A percentile compares a stretch with the other conserved stretches of the same genome.
Conservation (phyloP, 176 grass and related monocot species). For the Ensete ventricosum region DNA sequence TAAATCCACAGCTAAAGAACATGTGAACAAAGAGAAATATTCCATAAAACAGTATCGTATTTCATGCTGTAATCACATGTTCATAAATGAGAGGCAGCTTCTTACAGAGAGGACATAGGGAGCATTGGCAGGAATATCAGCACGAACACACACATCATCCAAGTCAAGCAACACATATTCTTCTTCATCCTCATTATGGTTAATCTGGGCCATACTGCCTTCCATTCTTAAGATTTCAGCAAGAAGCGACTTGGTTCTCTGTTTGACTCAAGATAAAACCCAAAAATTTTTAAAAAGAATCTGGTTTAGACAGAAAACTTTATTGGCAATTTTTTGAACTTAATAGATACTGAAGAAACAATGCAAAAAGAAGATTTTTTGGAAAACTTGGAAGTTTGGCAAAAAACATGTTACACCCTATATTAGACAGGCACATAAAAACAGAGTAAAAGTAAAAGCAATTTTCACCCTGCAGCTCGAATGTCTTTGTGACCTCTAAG, state of each 20-base stretch:
- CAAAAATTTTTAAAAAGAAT: neutral
- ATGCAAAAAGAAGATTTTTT: neutral
- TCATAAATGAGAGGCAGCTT: neutral
- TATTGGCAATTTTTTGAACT: no score
- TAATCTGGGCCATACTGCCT: slow-evolving; percentile 21
- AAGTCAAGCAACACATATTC: slow-evolving; percentile 70
- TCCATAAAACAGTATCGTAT: neutral
- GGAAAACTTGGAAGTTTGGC: neutral
- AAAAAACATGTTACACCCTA: neutral
- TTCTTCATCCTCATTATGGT: slow-evolving; percentile 35
- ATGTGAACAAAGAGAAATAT: neutral
- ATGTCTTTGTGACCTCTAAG: no score
- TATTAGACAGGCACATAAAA: neutral
- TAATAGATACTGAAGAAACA: neutral
- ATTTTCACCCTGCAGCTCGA: no score
- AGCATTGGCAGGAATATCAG: slow-evolving; percentile 48
- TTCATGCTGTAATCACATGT: neutral
- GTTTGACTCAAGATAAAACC: neutral
- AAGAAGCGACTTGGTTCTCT: neutral
- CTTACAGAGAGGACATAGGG: slow-evolving; percentile 73
- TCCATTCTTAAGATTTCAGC: slow-evolving; percentile 26
- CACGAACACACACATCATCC: slow-evolving; percentile 44
- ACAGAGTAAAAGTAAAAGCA: neutral
- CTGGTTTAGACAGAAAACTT: no score
- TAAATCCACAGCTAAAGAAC: neutral